A percentile compares a stretch with the other conserved stretches of the same genome.
Conservation (phyloP, 2,329 filamentous ascomycete genomes). For the Sclerotinia glacialis region DNA sequence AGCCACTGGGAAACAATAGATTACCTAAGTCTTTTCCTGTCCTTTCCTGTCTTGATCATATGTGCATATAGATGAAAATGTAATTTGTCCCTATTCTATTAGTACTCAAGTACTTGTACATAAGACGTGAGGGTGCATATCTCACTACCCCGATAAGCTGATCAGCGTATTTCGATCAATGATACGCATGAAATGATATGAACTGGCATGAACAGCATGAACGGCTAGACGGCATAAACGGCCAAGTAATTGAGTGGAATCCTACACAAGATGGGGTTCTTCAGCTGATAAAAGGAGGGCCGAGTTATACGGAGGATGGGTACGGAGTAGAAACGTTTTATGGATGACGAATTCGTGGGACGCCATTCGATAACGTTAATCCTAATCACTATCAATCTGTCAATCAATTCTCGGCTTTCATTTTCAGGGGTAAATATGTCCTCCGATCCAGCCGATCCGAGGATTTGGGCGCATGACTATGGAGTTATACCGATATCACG, state of each 20-base stretch:
- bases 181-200: conserved; percentile 13
- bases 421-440: conserved; percentile 16
- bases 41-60: neutral
- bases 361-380: conserved; percentile 19
- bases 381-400: conserved; percentile 1
- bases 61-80: neutral
- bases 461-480: neutral
- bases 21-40: neutral
- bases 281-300: conserved; percentile 11
- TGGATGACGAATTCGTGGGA: conserved; percentile 21
- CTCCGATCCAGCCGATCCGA: neutral
- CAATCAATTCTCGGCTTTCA: conserved; percentile 15
- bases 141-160: conserved; percentile 5
- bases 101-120: neutral
- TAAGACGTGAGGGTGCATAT: neutral
- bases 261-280: conserved; percentile 10
- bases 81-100: too few species aligned
- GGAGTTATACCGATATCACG: too few species aligned
- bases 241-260: neutral
- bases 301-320: neutral
- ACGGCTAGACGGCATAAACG: too few species aligned
- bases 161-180: conserved; percentile 12
- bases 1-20: conserved; percentile 14
- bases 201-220: neutral
- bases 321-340: conserved; percentile 2